Conservation (phyloP, 2,329 filamentous ascomycete genomes). For the Pseudogymnoascus sp. region DNA sequence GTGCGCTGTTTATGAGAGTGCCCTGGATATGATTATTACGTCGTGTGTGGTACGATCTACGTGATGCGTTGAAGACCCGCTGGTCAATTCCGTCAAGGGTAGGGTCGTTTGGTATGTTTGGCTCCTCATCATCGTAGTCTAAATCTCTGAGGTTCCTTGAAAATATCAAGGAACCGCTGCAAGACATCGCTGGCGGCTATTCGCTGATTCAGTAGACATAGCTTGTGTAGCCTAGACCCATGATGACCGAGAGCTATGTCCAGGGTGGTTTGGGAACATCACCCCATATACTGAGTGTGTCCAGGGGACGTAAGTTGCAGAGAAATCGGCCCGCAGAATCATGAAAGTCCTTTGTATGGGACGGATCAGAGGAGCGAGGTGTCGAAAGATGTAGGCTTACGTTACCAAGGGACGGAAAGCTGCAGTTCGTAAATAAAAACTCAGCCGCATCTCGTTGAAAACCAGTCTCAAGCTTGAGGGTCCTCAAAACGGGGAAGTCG, state of each 20-base stretch:
- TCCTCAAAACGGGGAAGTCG: constrained; percentile 11
- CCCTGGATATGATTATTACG: constrained; percentile 12
- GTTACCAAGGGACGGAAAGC: constrained; percentile 2
- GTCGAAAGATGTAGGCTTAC: neutral
- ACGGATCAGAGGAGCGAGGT: too few relatives aligned
- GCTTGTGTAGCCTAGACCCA: neutral
- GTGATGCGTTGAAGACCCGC: too few relatives aligned
- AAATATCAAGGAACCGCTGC: constrained; percentile 10
- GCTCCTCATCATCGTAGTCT: too few relatives aligned
- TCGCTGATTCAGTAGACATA: neutral
- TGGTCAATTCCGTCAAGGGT: too few relatives aligned
- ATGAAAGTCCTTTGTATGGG: too few relatives aligned
- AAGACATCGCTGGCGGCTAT: neutral
- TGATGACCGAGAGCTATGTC: constrained; percentile 5
- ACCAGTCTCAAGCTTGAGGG: neutral
- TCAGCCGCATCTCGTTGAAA: neutral
- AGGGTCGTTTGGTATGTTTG: too few relatives aligned
- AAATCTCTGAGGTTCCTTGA: too few relatives aligned
- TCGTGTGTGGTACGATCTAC: too few relatives aligned
- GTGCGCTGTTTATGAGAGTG: constrained; percentile 11
- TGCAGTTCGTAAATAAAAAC: neutral
- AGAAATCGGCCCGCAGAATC: too few relatives aligned
- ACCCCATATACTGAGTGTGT: neutral
- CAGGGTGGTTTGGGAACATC: neutral
- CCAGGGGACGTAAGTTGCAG: too few relatives aligned